phyloP scores from a whole-genome alignment of 345 rosid genomes.

The Pistacia vera region DNA sequence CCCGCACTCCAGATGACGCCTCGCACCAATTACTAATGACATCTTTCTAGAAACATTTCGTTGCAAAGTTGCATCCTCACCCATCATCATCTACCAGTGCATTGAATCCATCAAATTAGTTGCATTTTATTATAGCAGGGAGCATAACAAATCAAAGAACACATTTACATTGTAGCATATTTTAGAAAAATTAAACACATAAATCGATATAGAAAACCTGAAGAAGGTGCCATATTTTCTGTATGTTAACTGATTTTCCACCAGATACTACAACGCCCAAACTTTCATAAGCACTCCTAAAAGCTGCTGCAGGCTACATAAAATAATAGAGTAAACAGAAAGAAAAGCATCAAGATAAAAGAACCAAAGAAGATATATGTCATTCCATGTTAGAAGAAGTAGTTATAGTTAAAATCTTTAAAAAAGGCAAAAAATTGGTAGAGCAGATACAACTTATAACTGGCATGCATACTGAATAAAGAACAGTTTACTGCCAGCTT shows the following conservation, averaged over 20 bases:
- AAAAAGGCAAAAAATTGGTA: not conserved
- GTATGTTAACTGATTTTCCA: constrained; percentile 90
- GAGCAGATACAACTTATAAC: not conserved
- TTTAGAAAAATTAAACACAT: constrained; percentile 8
- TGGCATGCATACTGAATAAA: not conserved
- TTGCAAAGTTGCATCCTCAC: constrained; percentile 63
- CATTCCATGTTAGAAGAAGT: not conserved
- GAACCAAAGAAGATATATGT: not conserved
- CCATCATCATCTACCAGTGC: constrained; percentile 66
- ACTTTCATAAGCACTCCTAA: constrained; percentile 79
- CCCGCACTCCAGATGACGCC: constrained; percentile 86
- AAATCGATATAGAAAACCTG: constrained; percentile 47
- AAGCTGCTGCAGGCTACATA: constrained; percentile 75
- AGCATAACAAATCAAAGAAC: constrained; percentile 12
- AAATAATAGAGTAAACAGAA: constrained; percentile 8
- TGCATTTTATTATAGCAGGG: constrained; percentile 9
- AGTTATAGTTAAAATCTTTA: not conserved
- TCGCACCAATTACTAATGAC: constrained; percentile 86
- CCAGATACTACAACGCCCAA: constrained; percentile 70
- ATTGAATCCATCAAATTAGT: constrained; percentile 24
- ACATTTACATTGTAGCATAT: constrained; percentile 11
- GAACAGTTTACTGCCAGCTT: not conserved
- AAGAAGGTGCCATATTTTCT: constrained; percentile 98
- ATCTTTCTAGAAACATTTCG: constrained; percentile 71
- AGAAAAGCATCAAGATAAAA: constrained; percentile 1